These are phyloP conservation scores for Globisporangium apiculatum DNA, from an alignment of 352 stramenopile species.

Conservation along the genomic window DNA sequence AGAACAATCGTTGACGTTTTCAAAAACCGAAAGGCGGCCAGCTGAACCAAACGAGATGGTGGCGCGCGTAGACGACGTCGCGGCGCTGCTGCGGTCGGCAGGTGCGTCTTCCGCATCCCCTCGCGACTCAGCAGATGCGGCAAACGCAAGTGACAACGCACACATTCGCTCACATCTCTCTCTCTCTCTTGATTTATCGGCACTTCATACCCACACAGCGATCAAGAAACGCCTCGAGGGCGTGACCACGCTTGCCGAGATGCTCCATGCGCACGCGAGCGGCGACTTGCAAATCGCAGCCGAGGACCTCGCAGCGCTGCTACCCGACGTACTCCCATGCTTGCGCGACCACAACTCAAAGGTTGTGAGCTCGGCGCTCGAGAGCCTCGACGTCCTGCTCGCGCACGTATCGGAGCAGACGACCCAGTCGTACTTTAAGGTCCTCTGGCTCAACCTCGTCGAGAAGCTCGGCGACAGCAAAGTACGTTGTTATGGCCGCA, in stretches of 20 bases:
- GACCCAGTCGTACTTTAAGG: constrained; percentile 47
- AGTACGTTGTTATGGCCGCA: constrained; percentile 4
- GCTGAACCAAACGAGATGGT: not conserved
- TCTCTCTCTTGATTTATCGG: not conserved
- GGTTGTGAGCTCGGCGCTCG: constrained; percentile 52
- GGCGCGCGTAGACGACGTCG: constrained; percentile 38
- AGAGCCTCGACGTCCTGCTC: constrained; percentile 55
- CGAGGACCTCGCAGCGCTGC: constrained; percentile 34
- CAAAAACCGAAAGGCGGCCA: too few relatives aligned
- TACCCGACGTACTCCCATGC: constrained; percentile 57
- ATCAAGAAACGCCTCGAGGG: constrained; percentile 79
- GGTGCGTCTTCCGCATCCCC: constrained; percentile 19
- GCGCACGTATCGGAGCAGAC: constrained; percentile 31
- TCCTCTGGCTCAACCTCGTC: constrained; percentile 58
- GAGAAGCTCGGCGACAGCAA: constrained; percentile 81
- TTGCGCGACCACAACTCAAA: constrained; percentile 84
- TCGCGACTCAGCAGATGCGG: not conserved
- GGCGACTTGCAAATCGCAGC: constrained; percentile 12
- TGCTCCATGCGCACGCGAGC: constrained; percentile 23
- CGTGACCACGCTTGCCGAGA: constrained; percentile 44
- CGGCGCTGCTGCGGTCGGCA: constrained; percentile 48
- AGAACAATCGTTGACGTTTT: too few relatives aligned
- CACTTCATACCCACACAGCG: constrained; percentile 18
- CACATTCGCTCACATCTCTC: not conserved
- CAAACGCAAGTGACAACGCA: not conserved